Evolutionary conservation across 2,329 filamentous ascomycete genomes (phyloP), one percentile per base, ranked within the genome.

Genomic region (Neonectria coccinea): DNA sequence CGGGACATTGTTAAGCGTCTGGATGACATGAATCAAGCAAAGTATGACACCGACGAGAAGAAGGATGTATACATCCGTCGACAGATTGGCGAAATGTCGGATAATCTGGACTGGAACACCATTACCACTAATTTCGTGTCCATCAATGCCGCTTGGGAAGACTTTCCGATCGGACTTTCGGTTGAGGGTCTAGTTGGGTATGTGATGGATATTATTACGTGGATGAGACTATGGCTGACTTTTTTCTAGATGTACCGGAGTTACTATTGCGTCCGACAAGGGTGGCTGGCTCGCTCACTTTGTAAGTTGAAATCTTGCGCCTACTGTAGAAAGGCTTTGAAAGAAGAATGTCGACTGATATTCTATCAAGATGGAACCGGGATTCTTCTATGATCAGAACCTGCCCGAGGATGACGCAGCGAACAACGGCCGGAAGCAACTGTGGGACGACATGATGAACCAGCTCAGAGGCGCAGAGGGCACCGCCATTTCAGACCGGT

Each of bases 371-470:
- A 55, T 60, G 41, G 25, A 48, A 25, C 50, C 29, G 5, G 41
- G 58, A 4, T 39, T 48, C 42, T 54, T 60, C 50, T 29, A 55
- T 4, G 20, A 33, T 6, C 18, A 41, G 27, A 31, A 41, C 2
- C 31, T 47, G 27, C 53, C 36, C 1, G 45, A 18, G 1, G 48
- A 54, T 9, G 54, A 44, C 2, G 9, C 12, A 2, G 50, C 54
- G 5, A 48, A 53, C 22, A 55, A 58, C 9, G 54, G 50, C 9
- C 58, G 54, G 8, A 52, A 58, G 25, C 39, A 48, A 25, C 48
- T 54, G 29, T 55, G 27, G 50, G 39, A 45, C 9, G 41, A 29
- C 18, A 58, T 53, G 54, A 54, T 45, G 63, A 22, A 56, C 29
- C 58, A 60, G 8, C 58, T 60, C 18, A 51, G 42, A 16, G 58